Conservation (phyloP, 163 green algal genomes). For the Trebouxia gelatinosa region DNA sequence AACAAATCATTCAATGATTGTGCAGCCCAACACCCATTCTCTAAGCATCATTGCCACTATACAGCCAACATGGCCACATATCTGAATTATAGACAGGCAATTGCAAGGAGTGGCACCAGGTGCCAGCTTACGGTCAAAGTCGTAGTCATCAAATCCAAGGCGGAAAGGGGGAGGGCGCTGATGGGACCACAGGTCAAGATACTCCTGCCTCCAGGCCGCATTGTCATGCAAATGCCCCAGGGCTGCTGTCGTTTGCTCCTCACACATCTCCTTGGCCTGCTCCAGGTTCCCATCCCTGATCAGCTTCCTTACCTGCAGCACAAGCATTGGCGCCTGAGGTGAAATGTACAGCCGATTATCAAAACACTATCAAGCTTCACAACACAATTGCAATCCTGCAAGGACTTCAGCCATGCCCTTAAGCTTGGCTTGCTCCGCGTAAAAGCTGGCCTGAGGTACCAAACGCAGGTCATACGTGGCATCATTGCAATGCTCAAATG, state of each 20-base stretch:
- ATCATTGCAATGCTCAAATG: neutral
- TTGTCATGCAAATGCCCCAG: neutral
- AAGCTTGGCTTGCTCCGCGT: neutral
- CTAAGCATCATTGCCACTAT: neutral
- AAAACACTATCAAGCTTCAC: neutral
- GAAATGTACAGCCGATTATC: neutral
- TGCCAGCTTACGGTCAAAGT: slow-evolving; percentile 15
- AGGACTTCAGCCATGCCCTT: neutral
- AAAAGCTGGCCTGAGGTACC: too few relatives aligned
- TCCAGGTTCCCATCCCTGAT: slow-evolving; percentile 20
- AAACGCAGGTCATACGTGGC: too few relatives aligned
- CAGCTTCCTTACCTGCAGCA: neutral
- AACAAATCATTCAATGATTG: neutral
- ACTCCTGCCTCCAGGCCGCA: slow-evolving; percentile 9
- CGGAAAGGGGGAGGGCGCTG: slow-evolving; percentile 18
- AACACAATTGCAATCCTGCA: neutral
- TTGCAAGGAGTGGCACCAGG: neutral
- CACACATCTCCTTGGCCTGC: slow-evolving; percentile 9
- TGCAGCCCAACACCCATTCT: neutral
- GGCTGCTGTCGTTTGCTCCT: slow-evolving; percentile 3
- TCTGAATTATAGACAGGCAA: neutral
- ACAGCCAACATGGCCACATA: neutral
- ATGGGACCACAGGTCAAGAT: slow-evolving; percentile 18
- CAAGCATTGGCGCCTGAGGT: neutral
- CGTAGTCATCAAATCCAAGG: slow-evolving; percentile 22